Percentiles rank a stretch among this genome's conserved stretches.
Evolutionary conservation across 2,329 filamentous ascomycete genomes (phyloP).

Genomic region (Septoria petroselini): DNA sequence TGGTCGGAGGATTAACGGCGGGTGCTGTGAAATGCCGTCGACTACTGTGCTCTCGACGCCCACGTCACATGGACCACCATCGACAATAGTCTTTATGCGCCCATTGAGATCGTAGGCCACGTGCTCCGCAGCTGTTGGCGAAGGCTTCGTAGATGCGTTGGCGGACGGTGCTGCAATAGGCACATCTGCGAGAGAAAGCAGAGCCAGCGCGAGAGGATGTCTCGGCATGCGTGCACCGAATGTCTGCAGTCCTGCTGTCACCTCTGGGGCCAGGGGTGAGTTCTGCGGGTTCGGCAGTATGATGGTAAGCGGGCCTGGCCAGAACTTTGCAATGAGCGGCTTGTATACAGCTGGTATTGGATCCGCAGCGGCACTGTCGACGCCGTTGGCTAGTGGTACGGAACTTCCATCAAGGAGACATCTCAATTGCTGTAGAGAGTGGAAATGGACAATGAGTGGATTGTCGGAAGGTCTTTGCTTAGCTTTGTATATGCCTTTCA

Average conservation of each 20-base stretch:
- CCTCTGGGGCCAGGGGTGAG: constrained; percentile 78
- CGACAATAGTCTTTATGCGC: constrained; percentile 79
- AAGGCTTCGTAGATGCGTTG: constrained; percentile 90
- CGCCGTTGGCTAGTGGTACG: constrained; percentile 7
- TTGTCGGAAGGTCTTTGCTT: constrained; percentile 93
- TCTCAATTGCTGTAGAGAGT: constrained; percentile 73
- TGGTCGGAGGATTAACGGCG: constrained; percentile 78
- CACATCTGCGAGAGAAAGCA: constrained; percentile 74
- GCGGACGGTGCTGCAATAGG: constrained; percentile 90
- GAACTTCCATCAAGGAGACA: constrained; percentile 52
- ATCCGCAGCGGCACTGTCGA: constrained; percentile 33
- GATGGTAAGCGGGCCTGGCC: constrained; percentile 92
- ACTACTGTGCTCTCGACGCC: constrained; percentile 97
- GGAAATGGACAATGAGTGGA: constrained; percentile 88
- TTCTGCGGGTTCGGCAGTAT: constrained; percentile 71
- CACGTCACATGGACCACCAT: constrained; percentile 81
- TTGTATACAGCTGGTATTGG: constrained; percentile 72
- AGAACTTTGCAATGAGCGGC: constrained; percentile 76
- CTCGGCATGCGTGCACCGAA: constrained; percentile 91
- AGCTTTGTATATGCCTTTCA: constrained; percentile 85
- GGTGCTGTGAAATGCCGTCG: constrained; percentile 71
- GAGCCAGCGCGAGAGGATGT: constrained; percentile 75
- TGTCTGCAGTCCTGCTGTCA: constrained; percentile 78
- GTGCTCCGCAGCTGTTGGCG: constrained; percentile 84
- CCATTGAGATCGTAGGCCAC: constrained; percentile 81